Evolutionary conservation across 140 eudicot species (phyloP).

Genomic region (Oenanthe javanica): DNA sequence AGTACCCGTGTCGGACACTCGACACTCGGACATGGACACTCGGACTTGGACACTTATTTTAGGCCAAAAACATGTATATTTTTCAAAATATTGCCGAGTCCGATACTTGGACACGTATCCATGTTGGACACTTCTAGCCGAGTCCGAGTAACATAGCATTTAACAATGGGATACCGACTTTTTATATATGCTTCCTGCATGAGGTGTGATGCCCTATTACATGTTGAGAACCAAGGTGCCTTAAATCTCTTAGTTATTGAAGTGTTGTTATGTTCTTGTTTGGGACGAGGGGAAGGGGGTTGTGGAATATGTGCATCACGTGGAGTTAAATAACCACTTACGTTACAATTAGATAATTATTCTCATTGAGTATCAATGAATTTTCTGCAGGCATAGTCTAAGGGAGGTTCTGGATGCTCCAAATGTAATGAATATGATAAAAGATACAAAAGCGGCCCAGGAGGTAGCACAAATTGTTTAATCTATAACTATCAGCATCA

Average conservation of each 20-base stretch:
- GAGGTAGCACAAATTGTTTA: constrained; percentile 37
- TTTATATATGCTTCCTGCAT: background rate
- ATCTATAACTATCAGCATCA: background rate
- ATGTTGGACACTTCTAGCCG: too few species aligned
- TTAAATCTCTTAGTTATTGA: background rate
- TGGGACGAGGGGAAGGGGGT: background rate
- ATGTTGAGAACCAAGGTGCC: background rate
- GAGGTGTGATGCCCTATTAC: background rate
- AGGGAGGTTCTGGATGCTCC: constrained; percentile 95
- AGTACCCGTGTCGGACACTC: too few species aligned
- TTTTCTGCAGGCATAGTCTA: constrained; percentile 74
- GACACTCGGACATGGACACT: too few species aligned
- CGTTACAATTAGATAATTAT: background rate
- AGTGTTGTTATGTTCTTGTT: background rate
- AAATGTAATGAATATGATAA: constrained; percentile 80
- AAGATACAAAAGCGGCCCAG: constrained; percentile 98
- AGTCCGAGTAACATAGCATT: too few species aligned
- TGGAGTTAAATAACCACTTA: background rate
- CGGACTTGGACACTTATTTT: too few species aligned
- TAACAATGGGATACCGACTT: background rate
- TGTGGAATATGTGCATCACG: background rate
- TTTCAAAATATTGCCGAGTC: too few species aligned
- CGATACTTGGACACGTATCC: too few species aligned
- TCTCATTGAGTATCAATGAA: background rate
- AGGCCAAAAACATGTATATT: too few species aligned